These are phyloP conservation scores for Hericium erinaceus DNA, from an alignment of 768 basidiomycete genomes.

Conservation along the genomic window DNA sequence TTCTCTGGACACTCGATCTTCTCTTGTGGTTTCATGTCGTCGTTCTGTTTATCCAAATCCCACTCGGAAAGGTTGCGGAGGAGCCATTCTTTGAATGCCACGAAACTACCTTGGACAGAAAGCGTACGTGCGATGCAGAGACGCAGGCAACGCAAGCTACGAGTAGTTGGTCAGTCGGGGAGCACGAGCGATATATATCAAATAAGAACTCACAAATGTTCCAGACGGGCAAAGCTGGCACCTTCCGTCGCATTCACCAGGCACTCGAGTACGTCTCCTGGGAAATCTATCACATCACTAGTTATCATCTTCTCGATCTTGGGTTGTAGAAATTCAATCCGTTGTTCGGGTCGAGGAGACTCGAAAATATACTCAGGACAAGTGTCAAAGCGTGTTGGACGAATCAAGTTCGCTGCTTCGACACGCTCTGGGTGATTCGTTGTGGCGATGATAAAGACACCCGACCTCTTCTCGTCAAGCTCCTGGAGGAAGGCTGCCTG, in stretches of 20 bases:
- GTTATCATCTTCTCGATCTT: not conserved
- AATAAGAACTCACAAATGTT: slow-evolving; percentile 23
- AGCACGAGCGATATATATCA: too few species aligned
- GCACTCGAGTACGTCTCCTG: slow-evolving; percentile 25
- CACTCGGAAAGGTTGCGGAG: too few species aligned
- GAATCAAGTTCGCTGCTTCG: slow-evolving; percentile 31
- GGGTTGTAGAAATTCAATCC: slow-evolving; percentile 22
- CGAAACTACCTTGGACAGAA: too few species aligned
- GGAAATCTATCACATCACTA: slow-evolving; percentile 9
- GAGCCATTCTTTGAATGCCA: too few species aligned
- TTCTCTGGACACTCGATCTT: too few species aligned
- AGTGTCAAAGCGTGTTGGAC: slow-evolving; percentile 36
- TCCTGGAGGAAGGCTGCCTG: slow-evolving; percentile 37
- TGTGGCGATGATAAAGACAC: slow-evolving; percentile 19
- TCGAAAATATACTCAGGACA: slow-evolving; percentile 28
- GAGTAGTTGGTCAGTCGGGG: too few species aligned
- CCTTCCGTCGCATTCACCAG: slow-evolving; percentile 20
- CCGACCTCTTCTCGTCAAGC: slow-evolving; percentile 28
- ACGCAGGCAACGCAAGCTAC: too few species aligned
- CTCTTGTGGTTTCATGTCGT: too few species aligned
- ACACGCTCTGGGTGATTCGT: slow-evolving; percentile 32
- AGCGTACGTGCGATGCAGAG: too few species aligned
- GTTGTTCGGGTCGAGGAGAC: slow-evolving; percentile 24
- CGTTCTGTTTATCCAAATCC: too few species aligned
- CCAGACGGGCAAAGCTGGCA: slow-evolving; percentile 36